Conservation (phyloP, 177 flowering plant species). For the Vitis hybrid region DNA sequence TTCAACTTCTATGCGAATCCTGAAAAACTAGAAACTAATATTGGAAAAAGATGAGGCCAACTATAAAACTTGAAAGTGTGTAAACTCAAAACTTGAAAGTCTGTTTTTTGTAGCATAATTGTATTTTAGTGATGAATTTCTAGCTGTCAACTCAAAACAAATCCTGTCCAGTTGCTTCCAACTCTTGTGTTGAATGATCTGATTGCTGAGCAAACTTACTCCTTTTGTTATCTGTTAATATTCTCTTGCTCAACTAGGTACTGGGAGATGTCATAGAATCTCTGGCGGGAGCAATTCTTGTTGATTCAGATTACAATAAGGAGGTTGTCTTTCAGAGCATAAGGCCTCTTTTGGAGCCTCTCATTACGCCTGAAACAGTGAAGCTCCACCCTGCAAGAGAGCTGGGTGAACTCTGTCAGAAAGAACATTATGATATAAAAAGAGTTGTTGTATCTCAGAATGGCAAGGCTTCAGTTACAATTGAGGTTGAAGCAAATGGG, state of each 20-base stretch:
- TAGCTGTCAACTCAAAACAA: too few relatives aligned
- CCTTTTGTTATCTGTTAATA: not conserved
- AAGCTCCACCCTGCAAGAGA: constrained; percentile 65
- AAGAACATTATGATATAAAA: constrained; percentile 23
- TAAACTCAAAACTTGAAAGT: too few relatives aligned
- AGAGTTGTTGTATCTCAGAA: constrained; percentile 4
- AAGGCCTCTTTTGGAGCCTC: constrained; percentile 64
- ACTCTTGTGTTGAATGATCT: not conserved
- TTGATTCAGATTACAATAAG: constrained; percentile 65
- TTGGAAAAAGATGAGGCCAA: too few relatives aligned
- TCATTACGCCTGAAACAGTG: constrained; percentile 68
- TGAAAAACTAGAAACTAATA: too few relatives aligned
- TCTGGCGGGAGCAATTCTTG: constrained; percentile 79
- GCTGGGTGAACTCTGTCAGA: constrained; percentile 47
- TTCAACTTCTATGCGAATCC: too few relatives aligned
- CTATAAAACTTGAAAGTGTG: too few relatives aligned
- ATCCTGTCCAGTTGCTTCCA: not conserved
- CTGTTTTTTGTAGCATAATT: too few relatives aligned
- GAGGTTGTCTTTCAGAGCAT: constrained; percentile 60
- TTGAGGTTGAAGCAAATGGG: constrained; percentile 58
- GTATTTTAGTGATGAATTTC: too few relatives aligned
- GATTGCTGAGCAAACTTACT: not conserved
- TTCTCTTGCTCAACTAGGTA: constrained; percentile 38
- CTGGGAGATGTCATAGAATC: constrained; percentile 92
- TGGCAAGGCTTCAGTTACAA: constrained; percentile 31